A percentile compares a stretch with the other conserved stretches of the same genome.
These are phyloP conservation scores for Quercus berberidifolia DNA, from an alignment of 306 rosid genomes.

Conservation along the genomic window DNA sequence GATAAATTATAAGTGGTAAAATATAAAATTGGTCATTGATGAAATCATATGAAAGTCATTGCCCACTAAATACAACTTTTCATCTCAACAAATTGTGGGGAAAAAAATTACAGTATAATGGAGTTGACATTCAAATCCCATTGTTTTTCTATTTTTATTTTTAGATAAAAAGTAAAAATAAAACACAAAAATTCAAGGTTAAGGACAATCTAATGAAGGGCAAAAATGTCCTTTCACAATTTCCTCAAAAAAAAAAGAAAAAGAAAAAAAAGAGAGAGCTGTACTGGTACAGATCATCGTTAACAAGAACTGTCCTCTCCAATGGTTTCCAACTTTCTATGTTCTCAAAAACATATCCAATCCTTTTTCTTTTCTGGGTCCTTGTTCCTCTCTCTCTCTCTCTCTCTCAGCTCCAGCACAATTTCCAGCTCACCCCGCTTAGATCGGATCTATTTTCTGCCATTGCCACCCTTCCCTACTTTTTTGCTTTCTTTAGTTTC, in stretches of 20 bases:
- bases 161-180: too few relatives aligned
- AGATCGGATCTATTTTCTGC: conserved; percentile 64
- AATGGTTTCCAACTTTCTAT: not conserved
- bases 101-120: too few relatives aligned
- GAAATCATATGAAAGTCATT: too few relatives aligned
- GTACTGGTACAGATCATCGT: conserved; percentile 3
- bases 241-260: too few relatives aligned
- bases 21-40: too few relatives aligned
- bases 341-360: not conserved
- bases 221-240: conserved; percentile 9
- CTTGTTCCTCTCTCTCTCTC: conserved; percentile 14
- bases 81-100: too few relatives aligned
- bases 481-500: conserved; percentile 30
- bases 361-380: not conserved
- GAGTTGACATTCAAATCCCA: too few relatives aligned
- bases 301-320: too few relatives aligned
- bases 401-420: conserved; percentile 4
- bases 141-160: too few relatives aligned
- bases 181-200: not conserved
- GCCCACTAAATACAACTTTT: too few relatives aligned
- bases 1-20: too few relatives aligned
- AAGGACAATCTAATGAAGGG: conserved; percentile 4
- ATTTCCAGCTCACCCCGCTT: conserved; percentile 68
- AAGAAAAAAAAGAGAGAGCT: not conserved
- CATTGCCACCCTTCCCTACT: conserved; percentile 30